A percentile compares a stretch with the other conserved stretches of the same genome.
Evolutionary conservation across 2,329 filamentous ascomycete genomes (phyloP).

Genomic region (Coniochaeta prunicola): DNA sequence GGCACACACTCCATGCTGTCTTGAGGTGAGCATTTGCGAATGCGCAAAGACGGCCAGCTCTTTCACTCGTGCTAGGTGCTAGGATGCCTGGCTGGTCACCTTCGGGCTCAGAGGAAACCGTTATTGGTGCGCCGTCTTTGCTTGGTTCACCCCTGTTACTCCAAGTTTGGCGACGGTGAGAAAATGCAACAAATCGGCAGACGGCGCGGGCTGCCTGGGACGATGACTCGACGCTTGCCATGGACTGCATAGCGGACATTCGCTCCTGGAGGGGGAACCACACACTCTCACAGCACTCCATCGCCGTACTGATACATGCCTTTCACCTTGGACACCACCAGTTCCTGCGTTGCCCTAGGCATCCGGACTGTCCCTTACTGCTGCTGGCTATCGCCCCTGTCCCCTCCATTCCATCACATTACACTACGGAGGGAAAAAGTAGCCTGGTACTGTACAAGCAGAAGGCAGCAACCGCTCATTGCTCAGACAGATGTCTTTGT

Average conservation of each 20-base stretch:
- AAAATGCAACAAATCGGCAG: constrained; percentile 3
- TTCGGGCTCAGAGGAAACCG: too few relatives aligned
- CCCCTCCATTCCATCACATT: background rate
- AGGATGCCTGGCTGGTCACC: too few relatives aligned
- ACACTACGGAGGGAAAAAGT: background rate
- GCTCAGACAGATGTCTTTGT: background rate
- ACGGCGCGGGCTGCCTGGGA: constrained; percentile 12
- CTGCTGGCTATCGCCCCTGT: background rate
- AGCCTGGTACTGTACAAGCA: background rate
- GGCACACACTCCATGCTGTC: too few relatives aligned
- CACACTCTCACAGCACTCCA: background rate
- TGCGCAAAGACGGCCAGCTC: too few relatives aligned
- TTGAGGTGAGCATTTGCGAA: background rate
- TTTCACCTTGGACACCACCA: constrained; percentile 4
- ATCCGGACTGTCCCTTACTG: background rate
- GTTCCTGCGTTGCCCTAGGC: background rate
- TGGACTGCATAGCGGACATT: background rate
- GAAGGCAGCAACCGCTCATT: constrained; percentile 3
- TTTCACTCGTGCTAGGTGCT: too few relatives aligned
- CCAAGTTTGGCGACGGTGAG: constrained; percentile 9
- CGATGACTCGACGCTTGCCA: constrained; percentile 9
- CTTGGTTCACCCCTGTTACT: constrained; percentile 1
- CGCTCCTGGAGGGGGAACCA: constrained; percentile 5
- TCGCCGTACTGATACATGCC: background rate
- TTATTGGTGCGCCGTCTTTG: background rate